Evolutionary conservation across 2,329 filamentous ascomycete genomes (phyloP).

Genomic region (Zarea fungicola): DNA sequence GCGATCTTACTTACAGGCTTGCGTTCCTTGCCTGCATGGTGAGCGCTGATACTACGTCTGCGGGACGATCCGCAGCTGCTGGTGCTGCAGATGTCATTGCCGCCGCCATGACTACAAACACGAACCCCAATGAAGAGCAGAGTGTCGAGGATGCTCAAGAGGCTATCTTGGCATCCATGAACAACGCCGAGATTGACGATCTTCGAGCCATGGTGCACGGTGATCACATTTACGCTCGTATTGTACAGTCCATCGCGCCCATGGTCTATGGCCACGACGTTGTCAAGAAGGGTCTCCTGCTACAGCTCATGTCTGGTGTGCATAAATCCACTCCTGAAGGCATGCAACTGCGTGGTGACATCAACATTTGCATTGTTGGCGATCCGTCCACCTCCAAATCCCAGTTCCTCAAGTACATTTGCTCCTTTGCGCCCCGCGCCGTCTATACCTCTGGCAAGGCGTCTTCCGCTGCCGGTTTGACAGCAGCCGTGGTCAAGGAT

Average conservation of each 20-base stretch:
- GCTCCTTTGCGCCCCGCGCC: constrained; percentile 90
- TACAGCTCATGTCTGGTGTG: constrained; percentile 95
- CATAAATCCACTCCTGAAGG: constrained; percentile 87
- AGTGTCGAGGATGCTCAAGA: constrained; percentile 82
- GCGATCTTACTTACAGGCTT: constrained; percentile 89
- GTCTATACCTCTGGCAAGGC: constrained; percentile 98
- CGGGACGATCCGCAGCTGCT: constrained; percentile 63
- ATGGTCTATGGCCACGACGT: constrained; percentile 97
- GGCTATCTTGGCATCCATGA: constrained; percentile 80
- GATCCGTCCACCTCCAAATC: constrained; percentile 97
- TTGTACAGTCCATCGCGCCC: constrained; percentile 90
- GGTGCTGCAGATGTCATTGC: constrained; percentile 74
- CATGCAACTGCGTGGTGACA: constrained; percentile 92
- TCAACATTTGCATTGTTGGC: constrained; percentile 98
- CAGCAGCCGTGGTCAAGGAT: constrained; percentile 93
- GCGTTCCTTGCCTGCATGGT: constrained; percentile 98
- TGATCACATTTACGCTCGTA: constrained; percentile 86
- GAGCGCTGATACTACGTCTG: constrained; percentile 76
- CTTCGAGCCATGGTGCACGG: constrained; percentile 90
- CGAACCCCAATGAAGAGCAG: constrained; percentile 60
- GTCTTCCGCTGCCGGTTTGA: constrained; percentile 94
- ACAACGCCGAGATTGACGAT: constrained; percentile 82
- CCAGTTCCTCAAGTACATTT: constrained; percentile 97
- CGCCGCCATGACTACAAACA: constrained; percentile 63
- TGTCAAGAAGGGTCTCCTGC: constrained; percentile 91